Evolutionary conservation across 2,329 filamentous ascomycete species (phyloP).

Genomic region (Dactylellina cionopaga): DNA sequence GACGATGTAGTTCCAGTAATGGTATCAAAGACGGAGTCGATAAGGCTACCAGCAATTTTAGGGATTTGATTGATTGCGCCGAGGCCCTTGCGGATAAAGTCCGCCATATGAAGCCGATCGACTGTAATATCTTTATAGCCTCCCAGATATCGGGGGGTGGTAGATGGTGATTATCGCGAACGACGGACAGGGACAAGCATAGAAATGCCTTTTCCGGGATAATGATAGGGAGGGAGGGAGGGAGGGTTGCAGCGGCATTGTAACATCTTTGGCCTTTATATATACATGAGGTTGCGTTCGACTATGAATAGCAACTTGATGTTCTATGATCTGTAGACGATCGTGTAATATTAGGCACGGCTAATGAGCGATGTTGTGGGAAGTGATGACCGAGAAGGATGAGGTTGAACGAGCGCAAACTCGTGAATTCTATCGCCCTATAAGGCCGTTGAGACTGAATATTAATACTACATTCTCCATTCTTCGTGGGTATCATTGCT

Average conservation of each 20-base stretch:
- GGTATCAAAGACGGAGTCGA: background rate
- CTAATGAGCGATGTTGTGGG: background rate
- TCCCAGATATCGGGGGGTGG: too few relatives aligned
- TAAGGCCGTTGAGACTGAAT: constrained; percentile 2
- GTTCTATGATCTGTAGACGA: constrained; percentile 11
- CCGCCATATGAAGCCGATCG: constrained; percentile 34
- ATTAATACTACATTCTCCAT: constrained; percentile 19
- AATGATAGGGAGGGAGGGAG: background rate
- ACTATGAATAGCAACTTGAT: background rate
- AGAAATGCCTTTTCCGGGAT: background rate
- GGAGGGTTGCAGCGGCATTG: background rate
- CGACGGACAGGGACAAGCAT: background rate
- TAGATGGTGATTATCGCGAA: background rate
- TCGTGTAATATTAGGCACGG: constrained; percentile 13
- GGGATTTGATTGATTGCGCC: background rate
- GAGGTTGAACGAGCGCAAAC: constrained; percentile 20
- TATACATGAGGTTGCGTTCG: background rate
- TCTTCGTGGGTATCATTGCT: constrained; percentile 14
- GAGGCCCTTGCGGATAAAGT: constrained; percentile 1
- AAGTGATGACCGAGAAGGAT: background rate
- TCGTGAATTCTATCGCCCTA: constrained; percentile 3
- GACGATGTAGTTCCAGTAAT: background rate
- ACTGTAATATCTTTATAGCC: background rate
- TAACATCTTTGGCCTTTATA: constrained; percentile 6
- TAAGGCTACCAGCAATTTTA: constrained; percentile 1